Evolutionary conservation across 805 yeast genomes (phyloP).

Genomic region (Saturnispora hagleri): DNA sequence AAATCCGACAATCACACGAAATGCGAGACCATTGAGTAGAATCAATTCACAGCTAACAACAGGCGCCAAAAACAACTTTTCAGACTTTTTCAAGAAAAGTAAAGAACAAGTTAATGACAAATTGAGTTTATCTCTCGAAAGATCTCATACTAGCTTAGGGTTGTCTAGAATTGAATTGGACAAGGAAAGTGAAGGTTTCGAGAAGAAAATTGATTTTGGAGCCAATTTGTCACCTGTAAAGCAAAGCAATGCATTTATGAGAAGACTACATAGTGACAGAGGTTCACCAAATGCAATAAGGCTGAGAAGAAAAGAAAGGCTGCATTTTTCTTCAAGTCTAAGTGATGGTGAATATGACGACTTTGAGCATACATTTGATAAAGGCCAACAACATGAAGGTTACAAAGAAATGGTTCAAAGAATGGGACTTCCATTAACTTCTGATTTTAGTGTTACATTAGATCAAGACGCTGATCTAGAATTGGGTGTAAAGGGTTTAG

Average conservation of each 20-base stretch:
- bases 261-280: neutral
- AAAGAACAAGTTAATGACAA: conserved; percentile 8
- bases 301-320: neutral
- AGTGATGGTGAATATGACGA: conserved; percentile 5
- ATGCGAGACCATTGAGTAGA: neutral
- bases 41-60: conserved; percentile 9
- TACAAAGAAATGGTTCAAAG: neutral
- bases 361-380: conserved; percentile 4
- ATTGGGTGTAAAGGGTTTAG: neutral
- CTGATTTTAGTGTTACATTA: neutral
- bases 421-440: conserved; percentile 1
- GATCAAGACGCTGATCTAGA: neutral
- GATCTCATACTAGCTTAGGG: neutral
- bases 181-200: neutral
- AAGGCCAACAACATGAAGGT: neutral
- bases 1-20: neutral
- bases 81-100: conserved; percentile 11
- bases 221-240: neutral
- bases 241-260: neutral
- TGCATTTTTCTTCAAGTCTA: neutral
- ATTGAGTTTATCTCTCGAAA: conserved; percentile 1
- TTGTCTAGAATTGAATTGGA: neutral
- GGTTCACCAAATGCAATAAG: neutral
- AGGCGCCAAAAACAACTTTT: conserved; percentile 7
- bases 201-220: conserved; percentile 4